Base-by-base conservation (phyloP, 176 grass and related monocot genomes). In the Rhynchospora pubera region DNA sequence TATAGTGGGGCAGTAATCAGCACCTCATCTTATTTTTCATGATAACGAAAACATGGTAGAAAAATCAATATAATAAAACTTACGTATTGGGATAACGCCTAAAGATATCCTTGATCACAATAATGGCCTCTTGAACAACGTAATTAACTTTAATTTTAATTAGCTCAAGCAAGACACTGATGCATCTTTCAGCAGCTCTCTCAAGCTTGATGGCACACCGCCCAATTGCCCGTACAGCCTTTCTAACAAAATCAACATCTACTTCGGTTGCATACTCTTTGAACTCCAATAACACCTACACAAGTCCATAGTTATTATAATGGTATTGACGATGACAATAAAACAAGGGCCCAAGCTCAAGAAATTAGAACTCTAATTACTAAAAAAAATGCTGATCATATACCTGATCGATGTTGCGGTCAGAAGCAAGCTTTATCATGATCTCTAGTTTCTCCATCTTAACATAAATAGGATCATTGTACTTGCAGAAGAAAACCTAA, bases 401-500 rank as follows among this genome's bases (percentile, higher is more conserved):
- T 88, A 94, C 95, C 92, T 98, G 96, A 79, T 99, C 96, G 69
- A 95, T 95, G 76, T 99, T 99, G 42, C 92, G 82, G 64, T 99
- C 96, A 26, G 96, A 99, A 43, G 96, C 87, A 84, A 99, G 96
- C 87, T 93, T 99, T 91, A 99, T 99, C 96, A 99, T 99, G 85
- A 93, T 99, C 79, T 99, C 96, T 62, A 99, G 75, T 71, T 99
- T 99, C 83, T 99, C 96, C 92, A 95, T 99, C 87, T 99, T 99
- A 75, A 99, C 96, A 89, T 99, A 99, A 79, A 99, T 87, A 73
- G 91, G 91, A 75, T 93, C 94, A 8, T 99, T 99, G 83, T 99
- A 99, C 86, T 99, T 99, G 93, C 96, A 99, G 89, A 99, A 99
- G 89, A 99, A 99, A 59, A 99, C 96, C 96, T 98, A 88, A 65